Percentiles rank a stretch among this genome's conserved stretches.
Conservation (phyloP, 2,329 filamentous ascomycete species). For the Fusarium sp. region DNA sequence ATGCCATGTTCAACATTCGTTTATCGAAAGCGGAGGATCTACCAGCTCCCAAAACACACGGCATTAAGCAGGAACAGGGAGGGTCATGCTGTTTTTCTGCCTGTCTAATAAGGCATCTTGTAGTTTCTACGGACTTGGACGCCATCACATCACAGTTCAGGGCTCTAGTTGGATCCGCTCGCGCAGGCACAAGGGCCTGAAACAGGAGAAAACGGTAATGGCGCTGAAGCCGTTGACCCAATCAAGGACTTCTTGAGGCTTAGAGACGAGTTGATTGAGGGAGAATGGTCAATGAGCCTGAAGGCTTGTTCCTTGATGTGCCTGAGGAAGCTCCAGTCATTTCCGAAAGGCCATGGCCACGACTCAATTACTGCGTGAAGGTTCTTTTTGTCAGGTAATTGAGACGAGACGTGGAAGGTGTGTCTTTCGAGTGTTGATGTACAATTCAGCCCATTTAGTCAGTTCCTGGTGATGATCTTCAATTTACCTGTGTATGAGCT, state of each 20-base stretch:
- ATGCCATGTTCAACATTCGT: constrained; percentile 29
- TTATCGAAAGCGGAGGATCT: constrained; percentile 40
- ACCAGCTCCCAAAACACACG: constrained; percentile 21
- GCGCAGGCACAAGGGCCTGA: constrained; percentile 37
- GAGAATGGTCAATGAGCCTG: constrained; percentile 10
- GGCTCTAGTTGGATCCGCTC: constrained; percentile 25
- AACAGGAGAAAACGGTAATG: constrained; percentile 37
- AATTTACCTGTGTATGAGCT: constrained; percentile 13
- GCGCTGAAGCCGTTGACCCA: constrained; percentile 20
- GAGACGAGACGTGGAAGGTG: constrained; percentile 1
- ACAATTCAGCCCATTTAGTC: neutral
- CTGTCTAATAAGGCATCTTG: neutral
- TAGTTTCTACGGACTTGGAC: neutral
- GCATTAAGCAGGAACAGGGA: constrained; percentile 20
- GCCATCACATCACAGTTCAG: constrained; percentile 10
- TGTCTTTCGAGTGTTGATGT: neutral
- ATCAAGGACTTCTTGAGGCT: constrained; percentile 18
- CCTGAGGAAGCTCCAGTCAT: constrained; percentile 25
- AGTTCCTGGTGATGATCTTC: neutral
- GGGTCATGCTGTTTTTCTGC: neutral
- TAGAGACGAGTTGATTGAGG: constrained; percentile 6
- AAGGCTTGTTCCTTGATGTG: neutral
- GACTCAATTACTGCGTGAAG: neutral
- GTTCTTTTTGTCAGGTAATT: neutral
- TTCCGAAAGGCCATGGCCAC: constrained; percentile 28